phyloP scores from a whole-genome alignment of 2,329 filamentous ascomycete species.

The Colletotrichum musae region DNA sequence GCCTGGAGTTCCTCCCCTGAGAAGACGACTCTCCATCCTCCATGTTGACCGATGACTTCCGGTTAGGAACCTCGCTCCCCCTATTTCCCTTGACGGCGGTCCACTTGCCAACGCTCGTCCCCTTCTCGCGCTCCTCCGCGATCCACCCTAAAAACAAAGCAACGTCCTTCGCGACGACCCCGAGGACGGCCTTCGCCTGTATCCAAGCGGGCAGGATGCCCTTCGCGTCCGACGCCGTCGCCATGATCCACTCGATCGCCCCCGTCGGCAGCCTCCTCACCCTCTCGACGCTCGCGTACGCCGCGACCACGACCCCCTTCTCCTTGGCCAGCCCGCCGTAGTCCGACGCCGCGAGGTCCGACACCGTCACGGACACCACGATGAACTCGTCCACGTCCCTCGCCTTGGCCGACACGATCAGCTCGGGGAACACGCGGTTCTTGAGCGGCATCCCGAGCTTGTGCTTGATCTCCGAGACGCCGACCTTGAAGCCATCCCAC shows the following conservation, averaged over 20 bases:
- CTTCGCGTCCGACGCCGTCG: conserved; percentile 79
- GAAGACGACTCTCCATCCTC: conserved; percentile 35
- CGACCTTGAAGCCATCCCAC: conserved; percentile 65
- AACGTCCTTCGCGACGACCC: conserved; percentile 79
- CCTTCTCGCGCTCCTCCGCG: conserved; percentile 56
- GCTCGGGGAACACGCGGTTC: conserved; percentile 76
- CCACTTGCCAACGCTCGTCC: conserved; percentile 40
- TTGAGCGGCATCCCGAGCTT: conserved; percentile 68
- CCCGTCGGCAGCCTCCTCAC: conserved; percentile 62
- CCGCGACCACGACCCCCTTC: conserved; percentile 67
- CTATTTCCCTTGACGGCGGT: conserved; percentile 36
- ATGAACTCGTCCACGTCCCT: conserved; percentile 63
- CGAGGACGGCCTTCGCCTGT: conserved; percentile 75
- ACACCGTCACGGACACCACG: conserved; percentile 70
- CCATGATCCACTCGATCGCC: conserved; percentile 82
- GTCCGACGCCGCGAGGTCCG: conserved; percentile 54
- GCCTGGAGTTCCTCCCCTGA: conserved; percentile 33
- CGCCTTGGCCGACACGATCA: conserved; percentile 71
- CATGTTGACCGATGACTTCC: conserved; percentile 16
- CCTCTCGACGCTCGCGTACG: conserved; percentile 77
- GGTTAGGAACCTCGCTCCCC: conserved; percentile 13
- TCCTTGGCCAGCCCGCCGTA: conserved; percentile 54
- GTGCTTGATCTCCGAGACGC: conserved; percentile 77
- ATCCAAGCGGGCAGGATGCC: conserved; percentile 76
- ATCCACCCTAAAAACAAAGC: conserved; percentile 77